Percentiles rank a stretch among this genome's conserved stretches.
Evolutionary conservation across 257 asterid genomes (phyloP).

Genomic region (Plantago elongata): DNA sequence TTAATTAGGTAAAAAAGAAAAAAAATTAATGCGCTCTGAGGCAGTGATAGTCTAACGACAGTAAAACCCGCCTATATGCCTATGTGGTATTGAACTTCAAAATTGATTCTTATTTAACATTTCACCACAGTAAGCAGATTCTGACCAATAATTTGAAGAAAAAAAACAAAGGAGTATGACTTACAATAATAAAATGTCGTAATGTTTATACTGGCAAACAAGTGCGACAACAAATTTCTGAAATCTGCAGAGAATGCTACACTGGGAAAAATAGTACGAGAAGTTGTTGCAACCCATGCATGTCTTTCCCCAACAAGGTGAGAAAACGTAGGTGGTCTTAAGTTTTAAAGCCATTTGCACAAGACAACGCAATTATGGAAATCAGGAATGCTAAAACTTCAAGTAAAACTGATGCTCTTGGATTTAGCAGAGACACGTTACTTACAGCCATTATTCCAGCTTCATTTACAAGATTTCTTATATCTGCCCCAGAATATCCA

Average conservation of each 20-base stretch:
- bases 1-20: too few species aligned
- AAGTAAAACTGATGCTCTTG: background rate
- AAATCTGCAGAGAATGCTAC: slow-evolving; percentile 5
- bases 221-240: slow-evolving; percentile 4
- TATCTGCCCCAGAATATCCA: slow-evolving; percentile 98
- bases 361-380: too few species aligned
- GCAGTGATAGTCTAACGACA: too few species aligned
- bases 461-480: slow-evolving; percentile 89
- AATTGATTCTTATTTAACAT: slow-evolving; percentile 1
- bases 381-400: too few species aligned
- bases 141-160: background rate
- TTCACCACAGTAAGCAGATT: slow-evolving; percentile 4
- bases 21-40: too few species aligned
- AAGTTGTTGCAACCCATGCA: background rate
- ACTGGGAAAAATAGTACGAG: slow-evolving; percentile 3
- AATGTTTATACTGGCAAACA: slow-evolving; percentile 4
- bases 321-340: too few species aligned
- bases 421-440: slow-evolving; percentile 31
- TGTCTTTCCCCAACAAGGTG: background rate
- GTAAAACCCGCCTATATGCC: too few species aligned
- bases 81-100: too few species aligned
- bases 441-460: slow-evolving; percentile 99
- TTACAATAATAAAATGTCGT: background rate
- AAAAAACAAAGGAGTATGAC: background rate
- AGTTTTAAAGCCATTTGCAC: too few species aligned